Evolutionary conservation across 352 stramenopile genomes (phyloP).

Genomic region (Pythium guiyangense): DNA sequence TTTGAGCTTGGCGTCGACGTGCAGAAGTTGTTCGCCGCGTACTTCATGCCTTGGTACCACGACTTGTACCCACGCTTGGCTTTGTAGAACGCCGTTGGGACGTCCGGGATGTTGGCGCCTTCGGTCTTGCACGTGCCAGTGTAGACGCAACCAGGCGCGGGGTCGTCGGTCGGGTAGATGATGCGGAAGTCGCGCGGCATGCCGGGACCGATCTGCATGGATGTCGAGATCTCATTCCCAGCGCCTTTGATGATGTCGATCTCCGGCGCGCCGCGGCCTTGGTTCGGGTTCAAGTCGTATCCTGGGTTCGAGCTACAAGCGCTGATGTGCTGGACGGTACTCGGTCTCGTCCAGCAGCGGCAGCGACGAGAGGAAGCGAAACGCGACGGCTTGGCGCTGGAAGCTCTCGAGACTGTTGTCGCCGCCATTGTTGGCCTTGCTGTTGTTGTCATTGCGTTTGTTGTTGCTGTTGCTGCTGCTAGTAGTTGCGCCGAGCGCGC

Average conservation of each 20-base stretch:
- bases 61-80: too few species aligned
- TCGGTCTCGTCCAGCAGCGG: too few species aligned
- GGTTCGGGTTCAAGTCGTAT: too few species aligned
- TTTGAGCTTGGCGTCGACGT: slow-evolving; percentile 4
- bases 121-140: slow-evolving; percentile 27
- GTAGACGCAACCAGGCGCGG: slow-evolving; percentile 36
- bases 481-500: too few species aligned
- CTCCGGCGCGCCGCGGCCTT: too few species aligned
- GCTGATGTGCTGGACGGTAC: slow-evolving; percentile 71
- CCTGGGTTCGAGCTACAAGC: slow-evolving; percentile 91
- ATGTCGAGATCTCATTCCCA: slow-evolving; percentile 82
- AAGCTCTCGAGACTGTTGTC: too few species aligned
- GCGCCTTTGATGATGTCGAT: slow-evolving; percentile 93
- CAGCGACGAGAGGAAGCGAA: too few species aligned
- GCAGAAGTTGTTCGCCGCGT: slow-evolving; percentile 60
- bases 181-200: slow-evolving; percentile 42
- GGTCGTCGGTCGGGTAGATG: slow-evolving; percentile 12
- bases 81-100: slow-evolving; percentile 37
- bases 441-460: too few species aligned
- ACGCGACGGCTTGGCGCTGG: too few species aligned
- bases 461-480: too few species aligned
- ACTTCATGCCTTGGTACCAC: slow-evolving; percentile 46
- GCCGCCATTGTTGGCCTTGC: too few species aligned
- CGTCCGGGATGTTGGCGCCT: slow-evolving; percentile 37
- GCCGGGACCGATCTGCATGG: slow-evolving; percentile 82